Base-by-base conservation (phyloP, 805 yeast genomes). In the Ogataea trehalophila region DNA sequence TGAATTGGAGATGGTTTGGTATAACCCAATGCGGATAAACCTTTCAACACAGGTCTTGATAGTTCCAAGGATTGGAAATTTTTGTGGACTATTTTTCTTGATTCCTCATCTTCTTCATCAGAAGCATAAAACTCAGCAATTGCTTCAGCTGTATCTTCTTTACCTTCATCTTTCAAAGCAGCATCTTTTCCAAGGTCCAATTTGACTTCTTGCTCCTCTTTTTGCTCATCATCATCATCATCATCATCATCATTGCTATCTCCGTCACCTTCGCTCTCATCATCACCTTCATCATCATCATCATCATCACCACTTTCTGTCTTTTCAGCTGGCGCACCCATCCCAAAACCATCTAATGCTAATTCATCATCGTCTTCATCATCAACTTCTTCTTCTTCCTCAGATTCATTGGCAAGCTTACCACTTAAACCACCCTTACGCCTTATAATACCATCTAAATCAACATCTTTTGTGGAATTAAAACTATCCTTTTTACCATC, bases 1-100 rank as follows among this genome's bases (percentile, higher is more conserved):
- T 94, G 99, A 70, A 94, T 88, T 14, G 97, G 96, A 0, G 97
- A 86, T 7, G 99, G 99, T 43, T 77, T 79, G n/a, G 81, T 63
- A 65, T 91, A 94, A 6, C 95, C 95, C 36, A 94, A 72, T 33
- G 82, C 82, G 14, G 86, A 74, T 45, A 94, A 70, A 36, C 95
- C 96, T 61, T 87, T 87, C 51, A 92, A 71, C 13, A 92, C 79
- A 1, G 99, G 99, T 59, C 99, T 81, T 2, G 98, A 90, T 26
- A 94, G 74, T 41, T 86, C 83, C 46, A 94, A 70, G 0, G 86
- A 73, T 57, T 86, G 85, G 71, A 94, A 94, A 7, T 84, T 78
- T 37, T 73, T 70, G 62, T 85, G 87, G 0, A 73, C 62, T 35
- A 72, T 74, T 15, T 69, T 70, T 16, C 60, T 53, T 7, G 66